These are phyloP conservation scores for Rhizopus arrhizus DNA, from an alignment of 371 early-diverging fungal species.

Conservation along the genomic window DNA sequence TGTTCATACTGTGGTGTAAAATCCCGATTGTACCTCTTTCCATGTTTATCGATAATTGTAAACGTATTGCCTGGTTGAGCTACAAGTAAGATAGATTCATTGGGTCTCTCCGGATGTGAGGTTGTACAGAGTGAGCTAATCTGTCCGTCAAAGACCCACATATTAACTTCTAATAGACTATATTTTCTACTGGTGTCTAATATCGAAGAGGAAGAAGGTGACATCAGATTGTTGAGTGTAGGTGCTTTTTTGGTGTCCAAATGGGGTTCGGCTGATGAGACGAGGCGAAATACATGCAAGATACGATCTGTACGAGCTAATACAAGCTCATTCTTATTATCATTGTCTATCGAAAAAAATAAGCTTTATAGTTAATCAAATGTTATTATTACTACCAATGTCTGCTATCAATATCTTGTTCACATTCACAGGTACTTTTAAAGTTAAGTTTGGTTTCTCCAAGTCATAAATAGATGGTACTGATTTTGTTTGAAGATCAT, in stretches of 20 bases:
- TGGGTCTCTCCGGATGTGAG: conserved; percentile 41
- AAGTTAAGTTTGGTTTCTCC: conserved; percentile 64
- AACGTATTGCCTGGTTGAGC: conserved; percentile 68
- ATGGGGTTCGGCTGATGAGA: conserved; percentile 2
- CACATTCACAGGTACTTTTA: conserved; percentile 80
- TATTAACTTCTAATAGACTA: conserved; percentile 50
- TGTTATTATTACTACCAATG: conserved; percentile 47
- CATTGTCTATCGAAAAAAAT: conserved; percentile 59
- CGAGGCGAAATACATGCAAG: conserved; percentile 67
- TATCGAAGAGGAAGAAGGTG: conserved; percentile 23
- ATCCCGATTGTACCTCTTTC: conserved; percentile 55
- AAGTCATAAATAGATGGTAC: conserved; percentile 42
- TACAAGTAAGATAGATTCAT: conserved; percentile 55
- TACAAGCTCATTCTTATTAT: conserved; percentile 75
- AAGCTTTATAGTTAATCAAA: neutral
- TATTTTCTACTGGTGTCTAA: conserved; percentile 1
- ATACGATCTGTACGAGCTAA: conserved; percentile 83
- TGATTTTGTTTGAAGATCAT: conserved; percentile 10
- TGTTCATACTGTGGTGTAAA: conserved; percentile 42
- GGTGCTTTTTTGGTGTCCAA: neutral
- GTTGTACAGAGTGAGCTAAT: conserved; percentile 49
- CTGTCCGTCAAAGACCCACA: conserved; percentile 68
- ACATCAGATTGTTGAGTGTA: neutral
- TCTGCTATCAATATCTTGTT: conserved; percentile 77
- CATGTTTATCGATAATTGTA: conserved; percentile 59